Base-by-base conservation (phyloP, 352 stramenopile species). In the Globisporangium carolinianum region DNA sequence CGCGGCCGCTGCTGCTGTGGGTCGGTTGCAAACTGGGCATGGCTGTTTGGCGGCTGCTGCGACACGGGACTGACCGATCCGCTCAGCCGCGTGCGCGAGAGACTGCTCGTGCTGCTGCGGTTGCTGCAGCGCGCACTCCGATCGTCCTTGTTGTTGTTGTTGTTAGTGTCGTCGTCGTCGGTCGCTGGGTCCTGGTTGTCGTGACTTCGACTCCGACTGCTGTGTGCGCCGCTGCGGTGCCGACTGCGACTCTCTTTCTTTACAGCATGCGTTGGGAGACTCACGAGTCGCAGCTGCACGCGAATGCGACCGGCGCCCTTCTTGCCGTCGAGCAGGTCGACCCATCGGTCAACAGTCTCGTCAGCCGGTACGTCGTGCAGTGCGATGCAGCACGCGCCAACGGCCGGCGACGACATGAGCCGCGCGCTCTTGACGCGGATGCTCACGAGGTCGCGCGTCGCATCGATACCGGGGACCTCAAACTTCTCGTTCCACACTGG, bases 401-500 rank as follows among this genome's bases (percentile, higher is more conserved):
- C 73, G 4, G 74, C 60, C 0, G 72, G 67, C 4, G 76, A 75
- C 45, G 79, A 75, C 76, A 91, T 84, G 51, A 91, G 68, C 39
- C 77, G 68, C 17, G 78, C 79, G 32, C 65, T 84, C 70, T 89
- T 89, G 55, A 91, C 72, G 46, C 82, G 82, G 56, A 91, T 75
- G 48, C 69, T 87, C 57, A 91, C 66, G 55, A 87, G 58, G 47
- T 89, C 79, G 51, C 62, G 52, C 5, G 56, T 53, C 14, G 70
- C 51, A 55, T 89, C 73, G 10, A 74, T 49, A 4, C 84, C 67
- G 2, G 76, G 66, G 46, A 90, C 75, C 51, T 89, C 82, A 53
- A 89, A 89, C 58, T 84, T 89, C 52, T 91, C 82, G 61, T 91
- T 88, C 82, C 82, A 91, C 9, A 86, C 67, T 3, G 76, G 73